phyloP scores from a whole-genome alignment of 78 protist species.

The Dictyostelium purpureum region DNA sequence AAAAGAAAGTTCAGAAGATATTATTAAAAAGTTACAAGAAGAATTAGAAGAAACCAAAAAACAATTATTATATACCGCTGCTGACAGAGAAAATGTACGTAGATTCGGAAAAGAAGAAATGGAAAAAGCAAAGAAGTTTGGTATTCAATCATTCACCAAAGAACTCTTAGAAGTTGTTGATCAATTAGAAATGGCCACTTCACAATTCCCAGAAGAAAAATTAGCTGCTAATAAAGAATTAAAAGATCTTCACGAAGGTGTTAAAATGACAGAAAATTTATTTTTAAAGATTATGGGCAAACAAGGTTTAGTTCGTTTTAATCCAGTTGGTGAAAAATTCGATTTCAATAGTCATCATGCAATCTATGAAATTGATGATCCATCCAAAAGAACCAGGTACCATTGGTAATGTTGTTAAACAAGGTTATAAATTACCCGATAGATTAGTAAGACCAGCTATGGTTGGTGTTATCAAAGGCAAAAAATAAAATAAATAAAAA shows the following conservation, averaged over 20 bases:
- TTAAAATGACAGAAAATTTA: constrained; percentile 61
- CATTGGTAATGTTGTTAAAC: constrained; percentile 29
- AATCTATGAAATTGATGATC: constrained; percentile 52
- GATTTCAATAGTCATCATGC: constrained; percentile 62
- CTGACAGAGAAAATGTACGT: constrained; percentile 73
- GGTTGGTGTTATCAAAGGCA: constrained; percentile 53
- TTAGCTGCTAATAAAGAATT: constrained; percentile 23
- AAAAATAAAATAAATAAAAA: background rate
- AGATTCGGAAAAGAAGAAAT: constrained; percentile 42
- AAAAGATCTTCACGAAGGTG: constrained; percentile 52
- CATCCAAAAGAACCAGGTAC: constrained; percentile 52
- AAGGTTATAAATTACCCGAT: constrained; percentile 62
- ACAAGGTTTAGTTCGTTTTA: constrained; percentile 35
- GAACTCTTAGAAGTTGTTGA: constrained; percentile 66
- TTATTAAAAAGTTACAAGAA: constrained; percentile 22
- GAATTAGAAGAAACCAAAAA: constrained; percentile 66
- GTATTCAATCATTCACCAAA: constrained; percentile 63
- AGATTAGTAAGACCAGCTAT: constrained; percentile 63
- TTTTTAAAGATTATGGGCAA: constrained; percentile 77
- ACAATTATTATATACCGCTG: constrained; percentile 62
- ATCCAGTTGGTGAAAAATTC: constrained; percentile 73
- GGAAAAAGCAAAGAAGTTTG: constrained; percentile 75
- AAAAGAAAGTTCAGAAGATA: background rate
- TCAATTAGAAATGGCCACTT: constrained; percentile 66
- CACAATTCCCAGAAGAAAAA: constrained; percentile 1